Evolutionary conservation across 768 basidiomycete genomes (phyloP), one percentile per base, ranked within the genome.

Genomic region (Calocera cornea): DNA sequence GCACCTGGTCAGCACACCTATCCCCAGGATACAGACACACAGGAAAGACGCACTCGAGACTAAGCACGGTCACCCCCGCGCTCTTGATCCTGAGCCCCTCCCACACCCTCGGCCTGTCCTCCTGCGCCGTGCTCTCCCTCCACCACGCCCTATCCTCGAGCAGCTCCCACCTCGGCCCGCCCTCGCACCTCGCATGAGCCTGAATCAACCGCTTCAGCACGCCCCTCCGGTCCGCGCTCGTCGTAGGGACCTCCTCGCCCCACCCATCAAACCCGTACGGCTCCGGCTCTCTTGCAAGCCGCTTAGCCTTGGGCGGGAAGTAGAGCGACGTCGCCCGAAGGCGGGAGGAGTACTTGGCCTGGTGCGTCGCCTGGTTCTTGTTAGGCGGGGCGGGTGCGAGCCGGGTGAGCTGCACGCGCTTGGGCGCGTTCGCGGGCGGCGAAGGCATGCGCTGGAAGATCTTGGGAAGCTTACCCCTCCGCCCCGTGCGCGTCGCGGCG

Each of bases 81-180:
- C 1, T 76, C 76, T 0, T 69, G 71, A 12, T 73, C 68, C 27
- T 34, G 34, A 34, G 73, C 68, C 1, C 82, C 80, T 71, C 38
- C 54, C 69, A 71, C 24, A 66, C 69, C 22, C 38, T 47, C 12
- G 68, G 66, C 22, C 68, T 64, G 1, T 24, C 33, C 16, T 70
- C 67, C 14, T 50, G 11, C 5, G 47, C 64, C 14, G 47, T 38
- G 64, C 64, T 65, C 40, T 92, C 90, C 72, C 88, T 90, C 75
- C 80, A 92, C 83, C 87, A 92, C 0, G 82, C 84, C 64, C 89
- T 76, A 70, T 93, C 91, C 72, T 93, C 91, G 47, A 83, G 76
- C 38, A 91, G 75, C 68, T 91, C 87, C 89, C 90, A 92, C 5
- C 90, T 71, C 0, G 90, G 89, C 0, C 91, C 90, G 2, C 90